phyloP scores from a whole-genome alignment of 176 grass and related monocot genomes.

The Guadua angustifolia region DNA sequence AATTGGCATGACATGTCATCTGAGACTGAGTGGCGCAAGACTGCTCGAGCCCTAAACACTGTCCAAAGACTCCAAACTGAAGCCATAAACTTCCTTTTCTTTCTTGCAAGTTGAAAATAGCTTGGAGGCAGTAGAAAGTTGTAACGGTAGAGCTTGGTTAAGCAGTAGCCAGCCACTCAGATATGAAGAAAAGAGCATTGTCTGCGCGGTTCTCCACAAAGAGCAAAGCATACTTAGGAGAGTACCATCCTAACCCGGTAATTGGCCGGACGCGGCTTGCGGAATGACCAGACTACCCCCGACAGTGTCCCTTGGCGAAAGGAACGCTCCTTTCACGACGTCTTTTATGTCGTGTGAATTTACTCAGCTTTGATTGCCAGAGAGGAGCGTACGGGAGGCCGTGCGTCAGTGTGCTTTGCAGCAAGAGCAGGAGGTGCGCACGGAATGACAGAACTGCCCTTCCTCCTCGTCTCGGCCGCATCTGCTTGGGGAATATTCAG shows the following conservation, averaged over 20 bases:
- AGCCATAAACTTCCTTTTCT: not conserved
- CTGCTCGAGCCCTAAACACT: too few relatives aligned
- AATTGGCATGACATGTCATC: too few relatives aligned
- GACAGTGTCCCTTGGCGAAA: not conserved
- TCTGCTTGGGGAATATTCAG: not conserved
- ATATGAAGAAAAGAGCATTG: not conserved
- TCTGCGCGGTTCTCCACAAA: not conserved
- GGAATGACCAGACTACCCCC: not conserved
- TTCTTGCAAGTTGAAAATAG: not conserved
- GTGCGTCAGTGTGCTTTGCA: not conserved
- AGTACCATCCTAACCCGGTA: not conserved
- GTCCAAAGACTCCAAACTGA: too few relatives aligned
- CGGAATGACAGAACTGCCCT: not conserved
- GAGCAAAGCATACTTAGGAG: not conserved
- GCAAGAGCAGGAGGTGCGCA: not conserved
- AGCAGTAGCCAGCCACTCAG: not conserved
- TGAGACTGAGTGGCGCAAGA: too few relatives aligned
- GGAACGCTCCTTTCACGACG: conserved; percentile 20
- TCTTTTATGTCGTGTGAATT: conserved; percentile 20
- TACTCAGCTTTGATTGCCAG: not conserved
- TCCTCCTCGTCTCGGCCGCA: not conserved
- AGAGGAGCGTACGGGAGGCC: conserved; percentile 15
- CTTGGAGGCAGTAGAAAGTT: not conserved
- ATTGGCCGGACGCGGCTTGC: not conserved
- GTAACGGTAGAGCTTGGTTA: too few relatives aligned